phyloP scores from a whole-genome alignment of 495 filamentous ascomycete genomes.

The Podospora didyma region DNA sequence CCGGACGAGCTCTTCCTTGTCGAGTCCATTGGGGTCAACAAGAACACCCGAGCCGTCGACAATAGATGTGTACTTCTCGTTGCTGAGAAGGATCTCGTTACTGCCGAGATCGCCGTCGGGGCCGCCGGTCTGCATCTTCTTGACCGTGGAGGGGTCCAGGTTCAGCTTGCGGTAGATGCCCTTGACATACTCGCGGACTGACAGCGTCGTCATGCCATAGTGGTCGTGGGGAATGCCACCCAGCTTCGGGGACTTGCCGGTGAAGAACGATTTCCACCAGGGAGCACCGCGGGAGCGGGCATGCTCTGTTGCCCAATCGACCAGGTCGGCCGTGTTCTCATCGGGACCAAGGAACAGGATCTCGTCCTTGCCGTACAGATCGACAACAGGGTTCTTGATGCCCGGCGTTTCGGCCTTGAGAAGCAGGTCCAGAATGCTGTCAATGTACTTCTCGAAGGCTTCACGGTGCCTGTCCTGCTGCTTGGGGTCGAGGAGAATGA shows the following conservation, averaged over 20 bases:
- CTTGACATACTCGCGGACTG: constrained; percentile 89
- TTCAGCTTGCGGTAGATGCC: constrained; percentile 96
- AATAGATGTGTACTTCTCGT: constrained; percentile 89
- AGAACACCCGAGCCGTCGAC: constrained; percentile 95
- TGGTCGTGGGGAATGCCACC: constrained; percentile 94
- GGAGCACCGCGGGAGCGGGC: constrained; percentile 82
- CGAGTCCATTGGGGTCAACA: constrained; percentile 83
- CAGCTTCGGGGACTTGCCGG: constrained; percentile 91
- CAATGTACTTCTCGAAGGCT: constrained; percentile 99
- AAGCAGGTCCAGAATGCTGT: constrained; percentile 92
- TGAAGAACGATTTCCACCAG: constrained; percentile 99
- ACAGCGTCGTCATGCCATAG: constrained; percentile 97
- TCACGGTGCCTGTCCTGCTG: constrained; percentile 89
- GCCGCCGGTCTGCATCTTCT: constrained; percentile 95
- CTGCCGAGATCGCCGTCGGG: constrained; percentile 96
- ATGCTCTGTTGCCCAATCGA: constrained; percentile 97
- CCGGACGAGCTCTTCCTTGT: constrained; percentile 76
- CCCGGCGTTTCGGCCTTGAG: constrained; percentile 85
- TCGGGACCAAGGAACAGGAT: constrained; percentile 98
- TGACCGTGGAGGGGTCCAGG: constrained; percentile 74
- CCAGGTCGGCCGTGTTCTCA: constrained; percentile 95
- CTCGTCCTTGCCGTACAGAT: constrained; percentile 88
- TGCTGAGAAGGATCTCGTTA: constrained; percentile 93
- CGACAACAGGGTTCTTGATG: constrained; percentile 98
- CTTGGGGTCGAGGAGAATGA: constrained; percentile 87